Percentiles rank a stretch among this genome's conserved stretches.
Conservation (phyloP, 1,284 basidiomycete genomes). For the Boletellus dicymbophilus region DNA sequence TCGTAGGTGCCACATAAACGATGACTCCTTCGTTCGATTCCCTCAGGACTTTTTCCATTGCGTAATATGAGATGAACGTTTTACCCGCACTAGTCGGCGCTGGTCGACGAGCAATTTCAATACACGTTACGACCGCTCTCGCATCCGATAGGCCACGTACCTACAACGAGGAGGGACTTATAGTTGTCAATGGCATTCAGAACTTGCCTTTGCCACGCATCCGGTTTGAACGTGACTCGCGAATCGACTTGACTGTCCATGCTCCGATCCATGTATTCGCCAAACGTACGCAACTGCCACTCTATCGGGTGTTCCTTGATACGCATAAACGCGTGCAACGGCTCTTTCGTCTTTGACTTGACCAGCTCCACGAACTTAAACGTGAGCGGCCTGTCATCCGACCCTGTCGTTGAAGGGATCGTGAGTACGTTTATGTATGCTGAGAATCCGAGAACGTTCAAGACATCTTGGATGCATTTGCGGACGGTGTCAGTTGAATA, state of each 20-base stretch:
- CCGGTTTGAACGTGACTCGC: conserved; percentile 64
- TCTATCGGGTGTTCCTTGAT: conserved; percentile 55
- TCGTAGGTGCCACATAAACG: conserved; percentile 76
- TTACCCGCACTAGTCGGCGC: conserved; percentile 73
- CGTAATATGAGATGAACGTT: conserved; percentile 76
- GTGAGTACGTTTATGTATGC: conserved; percentile 36
- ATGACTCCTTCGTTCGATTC: conserved; percentile 63
- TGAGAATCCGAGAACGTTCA: conserved; percentile 49
- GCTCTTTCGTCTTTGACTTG: conserved; percentile 43
- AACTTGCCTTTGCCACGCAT: conserved; percentile 70
- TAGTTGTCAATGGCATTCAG: conserved; percentile 62
- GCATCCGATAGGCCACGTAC: conserved; percentile 37
- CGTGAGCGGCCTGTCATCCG: conserved; percentile 39
- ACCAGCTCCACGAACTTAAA: conserved; percentile 61
- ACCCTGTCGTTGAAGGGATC: conserved; percentile 11
- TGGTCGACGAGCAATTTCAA: conserved; percentile 21
- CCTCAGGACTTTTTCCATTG: conserved; percentile 68
- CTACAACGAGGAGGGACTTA: conserved; percentile 65
- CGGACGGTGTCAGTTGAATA: conserved; percentile 40
- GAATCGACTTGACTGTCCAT: conserved; percentile 62
- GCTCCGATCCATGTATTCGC: conserved; percentile 70
- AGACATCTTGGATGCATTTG: conserved; percentile 39
- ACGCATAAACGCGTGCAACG: conserved; percentile 53
- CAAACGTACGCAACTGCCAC: conserved; percentile 72
- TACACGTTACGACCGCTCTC: neutral